phyloP scores from a whole-genome alignment of 805 yeast species.

The Starmerella powellii region DNA sequence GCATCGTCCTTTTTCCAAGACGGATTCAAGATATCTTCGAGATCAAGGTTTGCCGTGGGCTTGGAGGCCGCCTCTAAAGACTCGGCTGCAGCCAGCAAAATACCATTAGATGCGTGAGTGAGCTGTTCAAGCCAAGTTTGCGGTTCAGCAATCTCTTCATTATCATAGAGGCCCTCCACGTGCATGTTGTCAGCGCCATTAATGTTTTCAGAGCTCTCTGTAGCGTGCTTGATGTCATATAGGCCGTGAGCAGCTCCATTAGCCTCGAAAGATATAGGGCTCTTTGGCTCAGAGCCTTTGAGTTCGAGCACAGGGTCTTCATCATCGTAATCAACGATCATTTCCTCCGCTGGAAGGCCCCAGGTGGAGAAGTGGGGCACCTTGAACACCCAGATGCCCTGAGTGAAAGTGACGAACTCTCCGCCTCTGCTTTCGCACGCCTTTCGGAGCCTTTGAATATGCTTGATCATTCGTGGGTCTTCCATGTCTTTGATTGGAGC shows the following conservation, averaged over 20 bases:
- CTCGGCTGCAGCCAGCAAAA: conserved; percentile 8
- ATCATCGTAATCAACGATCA: conserved; percentile 23
- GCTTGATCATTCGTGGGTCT: conserved; percentile 45
- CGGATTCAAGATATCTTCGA: conserved; percentile 6
- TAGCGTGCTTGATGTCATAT: too few species aligned
- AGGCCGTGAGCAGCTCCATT: too few species aligned
- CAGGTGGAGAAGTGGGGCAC: conserved; percentile 90
- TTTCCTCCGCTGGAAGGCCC: conserved; percentile 48
- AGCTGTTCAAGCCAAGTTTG: conserved; percentile 18
- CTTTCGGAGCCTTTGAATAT: conserved; percentile 34
- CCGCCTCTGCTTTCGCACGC: conserved; percentile 51
- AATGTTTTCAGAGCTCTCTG: too few species aligned
- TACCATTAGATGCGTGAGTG: conserved; percentile 6
- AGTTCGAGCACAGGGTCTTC: background rate
- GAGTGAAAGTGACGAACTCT: conserved; percentile 64
- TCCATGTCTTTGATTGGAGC: conserved; percentile 58
- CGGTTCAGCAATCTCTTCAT: conserved; percentile 28
- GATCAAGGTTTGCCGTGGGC: conserved; percentile 8
- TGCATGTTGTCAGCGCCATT: conserved; percentile 35
- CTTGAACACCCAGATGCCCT: conserved; percentile 64
- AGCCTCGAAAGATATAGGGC: too few species aligned
- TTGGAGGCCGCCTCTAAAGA: conserved; percentile 10
- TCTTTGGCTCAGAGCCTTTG: too few species aligned
- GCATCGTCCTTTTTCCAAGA: background rate
- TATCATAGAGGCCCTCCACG: conserved; percentile 41